Evolutionary conservation across 495 filamentous ascomycete genomes (phyloP).

Genomic region (Elaphomyces granulatus): DNA sequence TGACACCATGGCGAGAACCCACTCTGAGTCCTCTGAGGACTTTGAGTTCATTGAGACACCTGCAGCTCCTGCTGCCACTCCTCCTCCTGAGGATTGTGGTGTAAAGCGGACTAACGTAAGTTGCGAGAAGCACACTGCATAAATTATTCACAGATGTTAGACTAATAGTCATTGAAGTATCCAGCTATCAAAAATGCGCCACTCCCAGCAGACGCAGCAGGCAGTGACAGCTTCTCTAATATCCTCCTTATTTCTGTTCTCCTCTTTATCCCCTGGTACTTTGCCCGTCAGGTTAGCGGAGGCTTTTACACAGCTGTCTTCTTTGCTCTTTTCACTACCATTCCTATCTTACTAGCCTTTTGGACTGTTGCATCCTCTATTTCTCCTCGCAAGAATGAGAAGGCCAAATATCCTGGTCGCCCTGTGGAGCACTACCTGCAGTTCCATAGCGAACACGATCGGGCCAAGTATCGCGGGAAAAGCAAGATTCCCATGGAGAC

Average conservation of each 20-base stretch:
- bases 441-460: conserved; percentile 45
- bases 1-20: conserved; percentile 30
- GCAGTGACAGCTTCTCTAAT: conserved; percentile 44
- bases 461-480: conserved; percentile 41
- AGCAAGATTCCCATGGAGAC: conserved; percentile 52
- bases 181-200: conserved; percentile 50
- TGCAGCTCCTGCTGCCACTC: conserved; percentile 33
- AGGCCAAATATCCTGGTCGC: conserved; percentile 43
- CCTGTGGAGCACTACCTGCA: conserved; percentile 49
- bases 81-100: conserved; percentile 36
- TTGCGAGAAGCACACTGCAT: conserved; percentile 3
- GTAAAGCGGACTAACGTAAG: conserved; percentile 45
- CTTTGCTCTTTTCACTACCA: conserved; percentile 38
- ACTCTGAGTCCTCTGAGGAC: conserved; percentile 43
- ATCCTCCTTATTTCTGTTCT: conserved; percentile 36
- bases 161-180: conserved; percentile 26
- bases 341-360: conserved; percentile 43
- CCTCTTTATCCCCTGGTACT: conserved; percentile 34
- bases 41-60: conserved; percentile 57
- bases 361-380: conserved; percentile 43
- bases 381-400: conserved; percentile 48
- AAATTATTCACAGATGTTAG: neutral
- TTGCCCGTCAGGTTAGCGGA: conserved; percentile 37
- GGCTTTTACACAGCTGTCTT: conserved; percentile 43
- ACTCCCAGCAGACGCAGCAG: conserved; percentile 42